phyloP scores from a whole-genome alignment of 192 early-diverging fungal genomes.

The Ramicandelaber brevisporus region DNA sequence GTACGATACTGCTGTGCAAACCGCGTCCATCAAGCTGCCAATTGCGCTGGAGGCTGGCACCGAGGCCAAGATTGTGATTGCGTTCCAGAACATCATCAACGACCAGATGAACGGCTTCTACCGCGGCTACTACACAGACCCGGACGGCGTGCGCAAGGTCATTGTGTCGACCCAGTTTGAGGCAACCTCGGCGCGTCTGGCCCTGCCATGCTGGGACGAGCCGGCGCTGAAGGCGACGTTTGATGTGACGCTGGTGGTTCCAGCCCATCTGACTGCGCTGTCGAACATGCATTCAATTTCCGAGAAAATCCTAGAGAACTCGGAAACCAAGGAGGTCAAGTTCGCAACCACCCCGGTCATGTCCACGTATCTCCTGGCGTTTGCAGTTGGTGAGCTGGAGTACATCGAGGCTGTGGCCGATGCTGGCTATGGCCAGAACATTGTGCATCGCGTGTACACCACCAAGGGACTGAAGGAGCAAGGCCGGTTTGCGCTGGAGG shows the following conservation, averaged over 20 bases:
- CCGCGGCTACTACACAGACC: constrained; percentile 46
- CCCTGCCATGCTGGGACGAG: constrained; percentile 97
- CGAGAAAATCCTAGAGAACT: constrained; percentile 24
- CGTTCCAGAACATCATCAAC: constrained; percentile 40
- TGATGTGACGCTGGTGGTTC: constrained; percentile 64
- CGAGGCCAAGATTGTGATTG: constrained; percentile 22
- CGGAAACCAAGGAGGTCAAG: constrained; percentile 47
- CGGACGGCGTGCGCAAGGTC: constrained; percentile 27
- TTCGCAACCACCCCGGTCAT: constrained; percentile 81
- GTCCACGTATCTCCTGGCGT: constrained; percentile 85
- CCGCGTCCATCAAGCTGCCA: constrained; percentile 35
- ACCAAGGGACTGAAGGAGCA: constrained; percentile 48
- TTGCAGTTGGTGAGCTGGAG: constrained; percentile 76
- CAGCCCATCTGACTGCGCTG: constrained; percentile 45
- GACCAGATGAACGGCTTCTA: constrained; percentile 92
- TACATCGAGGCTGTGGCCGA: constrained; percentile 60
- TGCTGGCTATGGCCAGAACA: constrained; percentile 35
- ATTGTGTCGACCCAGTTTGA: constrained; percentile 92
- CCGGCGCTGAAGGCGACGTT: constrained; percentile 89
- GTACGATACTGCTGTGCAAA: constrained; percentile 16
- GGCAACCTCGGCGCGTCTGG: constrained; percentile 67
- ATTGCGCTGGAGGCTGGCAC: constrained; percentile 18
- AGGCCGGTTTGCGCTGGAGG: constrained; percentile 59
- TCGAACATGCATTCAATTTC: constrained; percentile 77
- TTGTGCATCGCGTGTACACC: constrained; percentile 70